Evolutionary conservation across 768 basidiomycete genomes (phyloP), one percentile per base, ranked within the genome.

Genomic region (Steccherinum ochraceum): DNA sequence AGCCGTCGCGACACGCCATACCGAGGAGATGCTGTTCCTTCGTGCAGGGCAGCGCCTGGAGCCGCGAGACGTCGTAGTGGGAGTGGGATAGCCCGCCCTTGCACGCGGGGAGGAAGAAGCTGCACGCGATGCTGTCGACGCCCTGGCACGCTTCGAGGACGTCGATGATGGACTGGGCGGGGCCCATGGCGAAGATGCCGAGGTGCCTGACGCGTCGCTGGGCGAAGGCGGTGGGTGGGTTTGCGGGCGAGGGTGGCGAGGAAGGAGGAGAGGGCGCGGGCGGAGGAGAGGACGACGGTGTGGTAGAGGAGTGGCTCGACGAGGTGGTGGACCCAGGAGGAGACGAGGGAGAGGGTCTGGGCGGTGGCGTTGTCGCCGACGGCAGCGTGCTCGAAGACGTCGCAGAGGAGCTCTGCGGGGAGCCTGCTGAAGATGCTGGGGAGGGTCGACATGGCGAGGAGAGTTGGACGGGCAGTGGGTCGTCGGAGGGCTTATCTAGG

Each of bases 301-400:
- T 66, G 59, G 58, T 70, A 71, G 27, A 72, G 61, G 25, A 66
- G 51, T 20, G 66, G 69, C 39, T 68, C 66, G 23, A 64, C 64
- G 63, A 67, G 68, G 13, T 49, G 54, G 42, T 61, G 62, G n/a
- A 66, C 59, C 26, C 61, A 58, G 46, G 63, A 63, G 21, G 69
- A 69, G 44, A 73, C 71, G 46, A 67, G 67, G 7, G 67, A 63
- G 48, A 72, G 58, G 24, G 64, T 35, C 24, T 67, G 62, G 10
- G 67, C 64, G 23, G 69, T 64, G 18, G 57, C 50, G 16, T 41
- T 56, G 48, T 61, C 59, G 13, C 52, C 47, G 30, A 39, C 46
- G 12, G 72, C 69, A 25, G 69, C 71, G 46, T 67, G 62, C 45
- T 68, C 66, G 58, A 73, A 55, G 51, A 74, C 58, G 46, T 63